Conservation (phyloP, 305 asterid genomes). For the Fraxinus dipetala region DNA sequence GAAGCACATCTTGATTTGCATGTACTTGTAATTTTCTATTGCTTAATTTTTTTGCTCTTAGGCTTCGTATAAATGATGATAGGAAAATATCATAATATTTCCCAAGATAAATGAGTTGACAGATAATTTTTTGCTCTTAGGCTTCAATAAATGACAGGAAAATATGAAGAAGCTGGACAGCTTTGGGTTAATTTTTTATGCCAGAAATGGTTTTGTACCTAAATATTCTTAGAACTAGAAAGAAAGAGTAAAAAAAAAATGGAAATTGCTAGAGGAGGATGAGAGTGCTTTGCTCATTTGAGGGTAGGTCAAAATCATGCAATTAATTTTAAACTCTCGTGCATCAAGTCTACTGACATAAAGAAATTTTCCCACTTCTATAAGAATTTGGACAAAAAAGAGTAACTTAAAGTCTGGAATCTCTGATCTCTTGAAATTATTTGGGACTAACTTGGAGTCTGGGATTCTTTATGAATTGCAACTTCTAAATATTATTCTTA, state of each 20-base stretch:
- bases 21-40: neutral
- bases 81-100: neutral
- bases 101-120: conserved; percentile 1
- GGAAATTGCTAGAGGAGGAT: neutral
- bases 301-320: neutral
- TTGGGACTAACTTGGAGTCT: neutral
- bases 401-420: neutral
- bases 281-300: neutral
- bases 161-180: neutral
- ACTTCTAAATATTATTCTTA: neutral
- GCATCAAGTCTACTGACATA: neutral
- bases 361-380: neutral
- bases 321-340: neutral
- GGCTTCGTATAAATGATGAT: conserved; percentile 6
- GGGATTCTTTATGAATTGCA: neutral
- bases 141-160: neutral
- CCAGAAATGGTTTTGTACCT: neutral
- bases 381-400: neutral
- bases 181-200: neutral
- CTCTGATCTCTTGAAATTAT: neutral
- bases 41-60: neutral
- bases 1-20: neutral
- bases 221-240: neutral
- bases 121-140: neutral
- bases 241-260: neutral